A percentile compares a stretch with the other conserved stretches of the same genome.
These are phyloP conservation scores for Gymnopilus junonius DNA, from an alignment of 768 basidiomycete genomes.

Conservation along the genomic window DNA sequence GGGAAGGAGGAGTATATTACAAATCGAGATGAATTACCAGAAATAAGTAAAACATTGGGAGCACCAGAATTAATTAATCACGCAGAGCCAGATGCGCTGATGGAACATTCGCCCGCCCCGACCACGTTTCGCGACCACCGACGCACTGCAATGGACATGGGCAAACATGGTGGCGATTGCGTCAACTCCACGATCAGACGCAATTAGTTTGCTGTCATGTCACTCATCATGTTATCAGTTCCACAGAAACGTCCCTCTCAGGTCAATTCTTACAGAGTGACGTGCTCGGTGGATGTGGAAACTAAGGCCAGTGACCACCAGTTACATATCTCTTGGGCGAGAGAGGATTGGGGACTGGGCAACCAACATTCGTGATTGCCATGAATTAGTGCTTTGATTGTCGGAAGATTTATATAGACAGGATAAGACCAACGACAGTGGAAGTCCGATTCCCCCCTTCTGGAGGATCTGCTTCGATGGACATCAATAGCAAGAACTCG, in stretches of 20 bases:
- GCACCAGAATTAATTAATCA: conserved; percentile 28
- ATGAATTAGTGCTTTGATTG: neutral
- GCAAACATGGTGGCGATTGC: conserved; percentile 37
- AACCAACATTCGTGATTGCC: neutral
- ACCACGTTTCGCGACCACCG: conserved; percentile 50
- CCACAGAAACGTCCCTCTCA: neutral
- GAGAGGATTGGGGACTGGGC: neutral
- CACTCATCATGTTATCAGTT: conserved; percentile 26
- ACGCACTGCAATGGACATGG: conserved; percentile 32
- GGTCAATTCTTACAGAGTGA: neutral
- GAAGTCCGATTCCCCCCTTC: neutral
- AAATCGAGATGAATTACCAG: conserved; percentile 23
- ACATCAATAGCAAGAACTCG: neutral
- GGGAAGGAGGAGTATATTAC: conserved; percentile 18
- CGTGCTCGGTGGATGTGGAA: neutral
- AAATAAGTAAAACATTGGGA: conserved; percentile 22
- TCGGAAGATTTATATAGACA: neutral
- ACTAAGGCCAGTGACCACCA: neutral
- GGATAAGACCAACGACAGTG: neutral
- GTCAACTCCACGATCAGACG: conserved; percentile 28
- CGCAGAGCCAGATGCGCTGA: conserved; percentile 9
- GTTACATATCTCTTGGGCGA: neutral
- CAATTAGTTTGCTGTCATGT: conserved; percentile 54
- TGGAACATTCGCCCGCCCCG: conserved; percentile 30
- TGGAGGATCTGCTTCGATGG: neutral